Evolutionary conservation across 2,329 filamentous ascomycete genomes (phyloP).

Genomic region (Atkinsonella hypoxylon): DNA sequence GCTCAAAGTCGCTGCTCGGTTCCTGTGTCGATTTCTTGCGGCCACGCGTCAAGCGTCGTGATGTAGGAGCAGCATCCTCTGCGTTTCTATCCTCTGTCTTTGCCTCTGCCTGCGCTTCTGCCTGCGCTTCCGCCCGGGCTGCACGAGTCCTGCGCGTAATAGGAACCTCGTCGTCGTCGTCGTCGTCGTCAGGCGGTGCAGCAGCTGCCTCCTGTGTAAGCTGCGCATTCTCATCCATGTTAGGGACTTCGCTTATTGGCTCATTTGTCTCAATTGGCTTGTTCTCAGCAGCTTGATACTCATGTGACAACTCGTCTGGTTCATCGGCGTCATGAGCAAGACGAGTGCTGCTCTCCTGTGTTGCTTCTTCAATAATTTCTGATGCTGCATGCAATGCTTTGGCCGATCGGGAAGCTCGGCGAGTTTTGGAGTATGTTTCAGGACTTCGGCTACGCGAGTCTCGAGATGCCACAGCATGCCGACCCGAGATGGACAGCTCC

Average conservation of each 20-base stretch:
- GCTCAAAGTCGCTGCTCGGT: conserved; percentile 49
- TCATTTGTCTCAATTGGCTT: conserved; percentile 19
- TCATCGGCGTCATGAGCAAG: conserved; percentile 22
- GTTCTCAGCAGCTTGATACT: conserved; percentile 16
- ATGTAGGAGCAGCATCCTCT: conserved; percentile 19
- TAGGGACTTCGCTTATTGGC: conserved; percentile 16
- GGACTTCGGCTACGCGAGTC: conserved; percentile 45
- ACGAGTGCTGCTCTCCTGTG: conserved; percentile 36
- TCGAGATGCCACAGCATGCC: conserved; percentile 36
- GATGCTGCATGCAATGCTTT: conserved; percentile 40
- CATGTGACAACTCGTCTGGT: conserved; percentile 25
- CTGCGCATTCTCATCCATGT: conserved; percentile 12
- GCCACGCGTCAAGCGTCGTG: conserved; percentile 36
- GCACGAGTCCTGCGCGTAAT: conserved; percentile 34
- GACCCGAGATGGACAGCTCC: conserved; percentile 49
- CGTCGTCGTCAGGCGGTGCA: conserved; percentile 20
- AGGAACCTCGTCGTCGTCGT: conserved; percentile 38
- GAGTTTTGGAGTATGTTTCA: conserved; percentile 31
- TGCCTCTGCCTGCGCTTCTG: conserved; percentile 16
- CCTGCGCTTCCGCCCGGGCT: conserved; percentile 17
- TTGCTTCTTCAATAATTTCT: conserved; percentile 38
- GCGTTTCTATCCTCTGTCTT: conserved; percentile 16
- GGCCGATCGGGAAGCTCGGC: conserved; percentile 34
- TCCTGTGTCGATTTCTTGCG: conserved; percentile 37
- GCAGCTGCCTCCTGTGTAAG: conserved; percentile 16